Evolutionary conservation across 2,329 filamentous ascomycete species (phyloP).

Genomic region (Exutisphaerella laricina): DNA sequence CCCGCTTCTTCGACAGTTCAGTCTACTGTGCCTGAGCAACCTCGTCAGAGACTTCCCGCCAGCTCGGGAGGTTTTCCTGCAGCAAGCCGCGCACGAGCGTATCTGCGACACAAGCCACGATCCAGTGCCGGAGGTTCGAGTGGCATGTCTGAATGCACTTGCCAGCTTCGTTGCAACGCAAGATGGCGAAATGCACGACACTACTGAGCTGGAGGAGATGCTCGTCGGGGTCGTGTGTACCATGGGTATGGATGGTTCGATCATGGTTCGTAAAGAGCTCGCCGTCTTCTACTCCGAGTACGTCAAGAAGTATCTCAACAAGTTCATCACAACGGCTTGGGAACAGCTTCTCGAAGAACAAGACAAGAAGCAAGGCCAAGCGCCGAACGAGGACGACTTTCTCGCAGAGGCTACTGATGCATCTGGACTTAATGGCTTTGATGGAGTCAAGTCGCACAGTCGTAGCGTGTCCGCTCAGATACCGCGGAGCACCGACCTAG

Average conservation of each 20-base stretch:
- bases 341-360: conserved; percentile 79
- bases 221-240: conserved; percentile 84
- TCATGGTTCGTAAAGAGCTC: conserved; percentile 88
- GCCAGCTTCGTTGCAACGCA: conserved; percentile 89
- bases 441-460: conserved; percentile 17
- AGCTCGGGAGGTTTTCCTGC: conserved; percentile 93
- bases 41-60: conserved; percentile 87
- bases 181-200: conserved; percentile 15
- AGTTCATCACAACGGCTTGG: conserved; percentile 85
- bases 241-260: conserved; percentile 90
- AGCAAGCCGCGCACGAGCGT: conserved; percentile 75
- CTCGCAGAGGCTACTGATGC: conserved; percentile 8
- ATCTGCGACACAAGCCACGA: conserved; percentile 78
- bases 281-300: conserved; percentile 92
- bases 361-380: conserved; percentile 26
- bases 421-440: conserved; percentile 5
- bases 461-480: conserved; percentile 19
- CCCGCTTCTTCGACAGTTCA: conserved; percentile 86
- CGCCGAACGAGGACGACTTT: conserved; percentile 19
- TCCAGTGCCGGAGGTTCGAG: conserved; percentile 83
- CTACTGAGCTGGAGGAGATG: conserved; percentile 63
- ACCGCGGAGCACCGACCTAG: conserved; percentile 6
- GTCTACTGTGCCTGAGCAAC: conserved; percentile 90
- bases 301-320: conserved; percentile 81
- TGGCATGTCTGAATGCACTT: conserved; percentile 87